Base-by-base conservation (phyloP, 129 eudicot species). In the Calendula officinalis region DNA sequence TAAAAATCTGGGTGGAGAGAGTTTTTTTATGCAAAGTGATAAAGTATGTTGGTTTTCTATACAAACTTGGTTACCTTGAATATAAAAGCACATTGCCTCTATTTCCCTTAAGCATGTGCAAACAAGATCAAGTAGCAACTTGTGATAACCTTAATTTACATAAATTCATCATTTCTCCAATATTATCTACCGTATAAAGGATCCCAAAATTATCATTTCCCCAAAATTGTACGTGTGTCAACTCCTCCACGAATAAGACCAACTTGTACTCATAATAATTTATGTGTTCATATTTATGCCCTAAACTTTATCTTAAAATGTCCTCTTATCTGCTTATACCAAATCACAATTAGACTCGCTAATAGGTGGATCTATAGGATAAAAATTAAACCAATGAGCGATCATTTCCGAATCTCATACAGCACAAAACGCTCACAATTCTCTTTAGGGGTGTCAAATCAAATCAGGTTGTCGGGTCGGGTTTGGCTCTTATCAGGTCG, bases 111-210 rank as follows among this genome's bases (percentile, higher is more conserved):
- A 35, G 27, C 42, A 27, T 0, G 62, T 6, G 62, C 62, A 57
- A 35, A 57, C 62, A 57, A 57, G 62, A 57, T 57, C 62, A 35
- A 57, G 62, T 11, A 57, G 62, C 43, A 57, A 13, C 35, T 44
- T 57, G 62, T 36, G 62, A 57, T 43, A 57, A 57, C 62, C 6
- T 57, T 44, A 15, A 57, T 57, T 6, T 34, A 43, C 62, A 57
- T 57, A 57, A 57, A 57, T 57, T 57, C 62, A 34, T 57, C 43
- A 36, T 57, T 57, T 57, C 62, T 44, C 62, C 62, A 57, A 36
- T 34, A 57, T 43, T 43, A 36, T 57, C 62, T 57, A 57, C 62
- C 62, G 36, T 57, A 57, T 27, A 57, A 57, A 44, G 43, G 62
- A 57, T 57, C 62, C 62, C 62, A n/a, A n/a, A n/a, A n/a, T n/a